Evolutionary conservation across 139 green algal genomes (phyloP).

Genomic region (Marvania coccoides): DNA sequence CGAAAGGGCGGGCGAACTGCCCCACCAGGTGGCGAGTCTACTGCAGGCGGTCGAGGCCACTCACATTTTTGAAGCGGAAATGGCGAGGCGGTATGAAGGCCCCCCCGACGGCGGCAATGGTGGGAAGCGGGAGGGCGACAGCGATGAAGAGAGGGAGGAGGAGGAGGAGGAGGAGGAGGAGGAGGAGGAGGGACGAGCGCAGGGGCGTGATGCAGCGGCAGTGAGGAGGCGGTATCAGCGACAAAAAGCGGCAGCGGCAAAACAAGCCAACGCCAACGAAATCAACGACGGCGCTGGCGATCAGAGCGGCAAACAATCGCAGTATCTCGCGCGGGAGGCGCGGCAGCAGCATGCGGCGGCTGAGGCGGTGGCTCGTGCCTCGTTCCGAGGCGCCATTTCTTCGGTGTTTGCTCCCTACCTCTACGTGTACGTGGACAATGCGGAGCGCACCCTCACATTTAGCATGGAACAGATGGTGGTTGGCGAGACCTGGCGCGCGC

Average conservation of each 20-base stretch:
- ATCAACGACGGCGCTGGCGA: not conserved
- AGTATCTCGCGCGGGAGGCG: not conserved
- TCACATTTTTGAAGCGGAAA: constrained; percentile 93
- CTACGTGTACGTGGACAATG: constrained; percentile 63
- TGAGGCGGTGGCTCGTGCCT: constrained; percentile 32
- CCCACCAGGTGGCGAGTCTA: constrained; percentile 64
- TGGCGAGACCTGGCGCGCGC: constrained; percentile 78
- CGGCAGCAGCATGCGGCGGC: constrained; percentile 18
- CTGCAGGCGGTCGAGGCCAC: constrained; percentile 87
- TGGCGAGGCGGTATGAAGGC: constrained; percentile 70
- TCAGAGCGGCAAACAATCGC: not conserved
- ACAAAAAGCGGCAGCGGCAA: not conserved
- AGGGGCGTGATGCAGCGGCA: constrained; percentile 26
- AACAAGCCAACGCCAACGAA: not conserved
- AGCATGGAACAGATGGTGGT: constrained; percentile 59
- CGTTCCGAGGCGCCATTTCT: constrained; percentile 70
- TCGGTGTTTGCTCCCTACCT: constrained; percentile 71
- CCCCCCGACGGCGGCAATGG: not conserved
- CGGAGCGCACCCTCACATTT: constrained; percentile 57
- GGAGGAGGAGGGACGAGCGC: constrained; percentile 33
- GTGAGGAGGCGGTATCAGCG: not conserved
- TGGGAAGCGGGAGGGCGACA: not conserved
- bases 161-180: constrained; percentile 21
- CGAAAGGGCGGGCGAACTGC: constrained; percentile 29
- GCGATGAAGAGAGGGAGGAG: not conserved